Conservation (phyloP, 805 yeast genomes). For the Yarrowia yakushimensis region DNA sequence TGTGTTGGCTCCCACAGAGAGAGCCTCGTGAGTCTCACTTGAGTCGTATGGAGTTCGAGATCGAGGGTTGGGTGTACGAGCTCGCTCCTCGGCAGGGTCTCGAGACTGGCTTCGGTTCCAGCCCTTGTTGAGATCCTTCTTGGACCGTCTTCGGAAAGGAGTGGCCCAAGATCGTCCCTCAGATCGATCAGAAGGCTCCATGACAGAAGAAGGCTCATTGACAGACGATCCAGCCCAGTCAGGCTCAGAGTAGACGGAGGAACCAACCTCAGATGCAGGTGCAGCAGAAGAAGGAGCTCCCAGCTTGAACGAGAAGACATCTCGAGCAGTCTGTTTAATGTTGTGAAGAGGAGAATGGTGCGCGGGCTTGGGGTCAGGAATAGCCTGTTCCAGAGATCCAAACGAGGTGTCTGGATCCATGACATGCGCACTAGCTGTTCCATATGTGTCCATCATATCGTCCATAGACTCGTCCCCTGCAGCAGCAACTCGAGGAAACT, state of each 20-base stretch:
- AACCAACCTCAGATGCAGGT: neutral
- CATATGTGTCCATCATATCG: constrained; percentile 25
- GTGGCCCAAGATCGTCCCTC: constrained; percentile 41
- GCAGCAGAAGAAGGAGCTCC: neutral
- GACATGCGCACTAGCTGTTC: constrained; percentile 26
- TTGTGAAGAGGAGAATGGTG: constrained; percentile 18
- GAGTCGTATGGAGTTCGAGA: constrained; percentile 9
- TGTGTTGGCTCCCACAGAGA: constrained; percentile 35
- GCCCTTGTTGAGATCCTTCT: constrained; percentile 35
- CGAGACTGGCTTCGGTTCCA: constrained; percentile 30
- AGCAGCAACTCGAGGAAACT: constrained; percentile 34
- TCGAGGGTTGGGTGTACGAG: constrained; percentile 7
- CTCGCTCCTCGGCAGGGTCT: constrained; percentile 9
- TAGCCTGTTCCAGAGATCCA: constrained; percentile 29
- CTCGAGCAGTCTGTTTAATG: constrained; percentile 14
- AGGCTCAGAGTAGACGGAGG: constrained; percentile 14
- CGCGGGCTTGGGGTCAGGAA: constrained; percentile 13
- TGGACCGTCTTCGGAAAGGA: constrained; percentile 43
- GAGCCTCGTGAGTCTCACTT: constrained; percentile 8
- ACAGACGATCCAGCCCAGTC: constrained; percentile 1
- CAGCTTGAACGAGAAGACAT: constrained; percentile 19
- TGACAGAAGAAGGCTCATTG: neutral
- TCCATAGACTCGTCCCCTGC: constrained; percentile 24
- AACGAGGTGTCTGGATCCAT: constrained; percentile 28
- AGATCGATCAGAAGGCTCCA: neutral